Evolutionary conservation across 805 yeast species (phyloP).

Genomic region (Pichia nanzhaoensis): DNA sequence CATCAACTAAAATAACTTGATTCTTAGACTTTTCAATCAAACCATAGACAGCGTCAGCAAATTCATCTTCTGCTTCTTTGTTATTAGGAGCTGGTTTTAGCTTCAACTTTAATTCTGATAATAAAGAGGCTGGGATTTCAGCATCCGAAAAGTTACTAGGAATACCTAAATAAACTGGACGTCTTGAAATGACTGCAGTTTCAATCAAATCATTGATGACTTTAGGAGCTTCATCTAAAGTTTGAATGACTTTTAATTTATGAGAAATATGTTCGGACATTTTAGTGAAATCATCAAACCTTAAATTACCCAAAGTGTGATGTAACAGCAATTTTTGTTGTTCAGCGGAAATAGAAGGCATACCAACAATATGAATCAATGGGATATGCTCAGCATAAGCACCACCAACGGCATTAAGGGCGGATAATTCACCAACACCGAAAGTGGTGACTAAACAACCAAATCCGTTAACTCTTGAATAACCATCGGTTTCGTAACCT

Average conservation of each 20-base stretch:
- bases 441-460: conserved; percentile 75
- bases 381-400: conserved; percentile 88
- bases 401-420: conserved; percentile 83
- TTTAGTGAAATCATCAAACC: conserved; percentile 68
- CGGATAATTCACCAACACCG: conserved; percentile 86
- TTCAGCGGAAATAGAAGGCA: conserved; percentile 71
- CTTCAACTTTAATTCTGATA: conserved; percentile 48
- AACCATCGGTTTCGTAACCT: conserved; percentile 85
- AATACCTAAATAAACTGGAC: conserved; percentile 77
- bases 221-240: conserved; percentile 57
- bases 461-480: conserved; percentile 73
- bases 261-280: conserved; percentile 71
- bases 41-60: conserved; percentile 43
- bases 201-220: conserved; percentile 70
- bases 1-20: conserved; percentile 78
- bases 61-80: conserved; percentile 56
- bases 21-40: conserved; percentile 52
- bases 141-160: conserved; percentile 77
- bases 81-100: conserved; percentile 52
- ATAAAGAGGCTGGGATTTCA: conserved; percentile 47
- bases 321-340: conserved; percentile 67
- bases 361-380: conserved; percentile 77
- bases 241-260: conserved; percentile 59
- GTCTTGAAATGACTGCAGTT: conserved; percentile 61
- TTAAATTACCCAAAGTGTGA: conserved; percentile 81